These are phyloP conservation scores for Rosa persica DNA, from an alignment of 306 rosid species.

Conservation along the genomic window DNA sequence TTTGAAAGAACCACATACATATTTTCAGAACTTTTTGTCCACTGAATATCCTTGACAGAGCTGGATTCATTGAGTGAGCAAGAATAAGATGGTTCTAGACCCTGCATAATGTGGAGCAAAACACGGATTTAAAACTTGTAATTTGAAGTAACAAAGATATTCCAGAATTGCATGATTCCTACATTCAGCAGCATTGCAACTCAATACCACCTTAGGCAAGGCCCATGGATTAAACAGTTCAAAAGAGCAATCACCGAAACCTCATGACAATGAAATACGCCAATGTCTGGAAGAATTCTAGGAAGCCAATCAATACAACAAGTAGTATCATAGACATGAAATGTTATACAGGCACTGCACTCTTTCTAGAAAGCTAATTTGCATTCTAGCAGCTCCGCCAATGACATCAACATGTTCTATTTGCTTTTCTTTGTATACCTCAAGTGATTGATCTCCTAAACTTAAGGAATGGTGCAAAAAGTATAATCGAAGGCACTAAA, in stretches of 20 bases:
- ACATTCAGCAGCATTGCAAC: neutral
- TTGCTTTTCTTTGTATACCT: neutral
- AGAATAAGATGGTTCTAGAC: slow-evolving; percentile 45
- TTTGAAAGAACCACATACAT: slow-evolving; percentile 64
- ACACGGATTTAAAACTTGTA: neutral
- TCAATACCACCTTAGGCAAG: neutral
- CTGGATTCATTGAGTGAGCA: slow-evolving; percentile 48
- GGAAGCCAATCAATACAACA: neutral
- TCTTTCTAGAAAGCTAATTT: neutral
- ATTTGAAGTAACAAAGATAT: neutral
- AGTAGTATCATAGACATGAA: neutral
- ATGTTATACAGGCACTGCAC: neutral
- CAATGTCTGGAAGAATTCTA: neutral
- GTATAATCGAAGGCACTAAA: neutral
- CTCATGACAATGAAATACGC: neutral
- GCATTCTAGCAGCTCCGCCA: neutral
- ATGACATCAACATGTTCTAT: neutral
- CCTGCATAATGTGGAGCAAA: slow-evolving; percentile 49
- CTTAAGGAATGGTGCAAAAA: neutral
- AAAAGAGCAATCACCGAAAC: neutral
- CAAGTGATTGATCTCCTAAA: neutral
- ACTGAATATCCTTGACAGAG: slow-evolving; percentile 63
- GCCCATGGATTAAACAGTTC: neutral
- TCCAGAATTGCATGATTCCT: neutral
- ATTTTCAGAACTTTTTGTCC: slow-evolving; percentile 56